Base-by-base conservation (phyloP, 768 basidiomycete species). In the Paxillus ammoniavirescens region DNA sequence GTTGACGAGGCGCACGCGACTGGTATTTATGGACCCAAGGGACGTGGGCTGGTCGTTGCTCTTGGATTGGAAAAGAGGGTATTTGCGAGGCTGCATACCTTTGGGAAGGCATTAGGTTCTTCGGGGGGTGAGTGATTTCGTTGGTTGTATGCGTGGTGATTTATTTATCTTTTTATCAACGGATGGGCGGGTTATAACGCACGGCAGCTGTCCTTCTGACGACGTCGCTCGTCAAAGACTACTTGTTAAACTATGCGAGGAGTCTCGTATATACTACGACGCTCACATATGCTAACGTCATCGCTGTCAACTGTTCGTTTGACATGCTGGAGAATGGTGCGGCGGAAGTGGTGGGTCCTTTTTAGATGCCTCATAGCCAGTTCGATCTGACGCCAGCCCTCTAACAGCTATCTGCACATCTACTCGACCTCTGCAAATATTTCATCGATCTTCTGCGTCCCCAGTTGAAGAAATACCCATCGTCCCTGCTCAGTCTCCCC, bases 1-100 rank as follows among this genome's bases (percentile, higher is more conserved):
- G 86, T 98, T 0, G 96, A 98, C 55, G 95, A 97, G 66, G 96
- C 96, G 0, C 96, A 98, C 69, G 82, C 93, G 4, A 97, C 93
- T 0, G 94, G 95, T 0, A 75, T 98, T 8, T 96, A 93, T 68
- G 94, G 95, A 0, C 77, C 82, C 0, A 72, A 81, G 35, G 94
- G 93, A 0, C 75, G 82, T 38, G 94, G 95, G 0, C 68, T 93
- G 3, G 89, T 91, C 4, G 80, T 80, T 3, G 70, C 81, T 49
- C 69, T 91, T 12, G 91, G 88, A 0, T 70, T 94, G 37, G 87
- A 90, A 63, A 66, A 79, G 12, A 79, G 83, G 52, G 84, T 97
- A 12, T 74, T 90, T 9, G 87, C 86, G 15, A 75, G 94, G 42
- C 72, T 98, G 40, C 88, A 91, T 66, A 98, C 95, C 0, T 98